These are phyloP conservation scores for Posidonia oceanica DNA, from an alignment of 116 monocot species.

Conservation along the genomic window DNA sequence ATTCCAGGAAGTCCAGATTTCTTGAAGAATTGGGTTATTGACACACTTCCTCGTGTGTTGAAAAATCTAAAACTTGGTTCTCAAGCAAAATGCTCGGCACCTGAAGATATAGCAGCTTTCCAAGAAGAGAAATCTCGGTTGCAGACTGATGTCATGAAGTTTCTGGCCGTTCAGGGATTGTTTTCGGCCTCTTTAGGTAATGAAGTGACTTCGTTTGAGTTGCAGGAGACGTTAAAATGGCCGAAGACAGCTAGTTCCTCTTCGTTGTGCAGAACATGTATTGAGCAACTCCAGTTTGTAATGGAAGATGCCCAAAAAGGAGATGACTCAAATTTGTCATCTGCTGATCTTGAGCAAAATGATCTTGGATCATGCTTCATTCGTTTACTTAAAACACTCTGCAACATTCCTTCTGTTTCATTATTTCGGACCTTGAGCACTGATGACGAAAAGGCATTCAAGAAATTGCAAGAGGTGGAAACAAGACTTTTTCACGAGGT, in stretches of 20 bases:
- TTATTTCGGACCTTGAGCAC: slow-evolving; percentile 58
- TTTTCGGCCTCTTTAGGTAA: slow-evolving; percentile 91
- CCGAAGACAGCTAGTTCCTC: slow-evolving; percentile 70
- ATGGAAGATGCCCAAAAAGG: slow-evolving; percentile 88
- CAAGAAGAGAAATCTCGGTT: slow-evolving; percentile 59
- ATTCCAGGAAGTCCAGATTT: slow-evolving; percentile 40
- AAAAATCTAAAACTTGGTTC: slow-evolving; percentile 56
- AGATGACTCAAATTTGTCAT: slow-evolving; percentile 22
- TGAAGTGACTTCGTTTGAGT: slow-evolving; percentile 92
- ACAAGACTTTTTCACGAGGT: slow-evolving; percentile 68
- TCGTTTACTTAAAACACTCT: slow-evolving; percentile 61
- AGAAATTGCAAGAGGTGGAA: slow-evolving; percentile 48
- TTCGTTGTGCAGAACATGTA: slow-evolving; percentile 59
- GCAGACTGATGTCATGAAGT: slow-evolving; percentile 80
- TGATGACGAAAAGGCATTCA: slow-evolving; percentile 79
- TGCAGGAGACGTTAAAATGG: slow-evolving; percentile 96
- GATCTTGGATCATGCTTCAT: slow-evolving; percentile 85
- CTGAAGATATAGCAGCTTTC: slow-evolving; percentile 22
- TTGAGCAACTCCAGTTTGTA: slow-evolving; percentile 74
- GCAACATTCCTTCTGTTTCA: slow-evolving; percentile 89
- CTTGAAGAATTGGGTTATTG: slow-evolving; percentile 73
- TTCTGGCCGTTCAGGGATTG: slow-evolving; percentile 86
- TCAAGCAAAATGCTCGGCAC: slow-evolving; percentile 15
- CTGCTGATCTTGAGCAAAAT: slow-evolving; percentile 28
- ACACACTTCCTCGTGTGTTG: slow-evolving; percentile 65